phyloP scores from a whole-genome alignment of 1,284 basidiomycete species.

The Ceratobasidium sp. region DNA sequence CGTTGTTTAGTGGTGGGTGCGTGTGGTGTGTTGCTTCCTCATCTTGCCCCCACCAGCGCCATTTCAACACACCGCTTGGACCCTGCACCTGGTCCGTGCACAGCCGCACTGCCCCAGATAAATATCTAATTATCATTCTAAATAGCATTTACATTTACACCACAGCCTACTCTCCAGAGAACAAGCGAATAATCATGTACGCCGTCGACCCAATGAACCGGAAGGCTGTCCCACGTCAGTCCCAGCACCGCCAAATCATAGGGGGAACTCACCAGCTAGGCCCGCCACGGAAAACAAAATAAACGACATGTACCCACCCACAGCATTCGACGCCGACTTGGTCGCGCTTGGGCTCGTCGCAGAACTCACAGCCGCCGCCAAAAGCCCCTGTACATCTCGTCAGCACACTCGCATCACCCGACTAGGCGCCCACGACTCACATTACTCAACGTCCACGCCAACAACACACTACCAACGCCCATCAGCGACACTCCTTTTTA shows the following conservation, averaged over 20 bases:
- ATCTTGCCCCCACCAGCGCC: conserved; percentile 26
- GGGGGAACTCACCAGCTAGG: conserved; percentile 73
- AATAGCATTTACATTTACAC: not conserved
- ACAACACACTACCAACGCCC: conserved; percentile 62
- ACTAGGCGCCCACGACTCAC: conserved; percentile 55
- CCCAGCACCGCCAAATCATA: not conserved
- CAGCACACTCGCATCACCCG: not conserved
- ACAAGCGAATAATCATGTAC: conserved; percentile 83
- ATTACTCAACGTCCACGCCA: conserved; percentile 87
- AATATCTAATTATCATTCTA: not conserved
- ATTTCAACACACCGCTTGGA: conserved; percentile 41
- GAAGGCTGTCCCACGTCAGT: conserved; percentile 63
- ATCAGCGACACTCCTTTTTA: conserved; percentile 25
- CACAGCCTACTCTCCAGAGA: conserved; percentile 76
- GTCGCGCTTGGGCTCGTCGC: conserved; percentile 51
- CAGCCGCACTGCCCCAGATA: conserved; percentile 9
- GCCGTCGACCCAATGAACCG: conserved; percentile 81
- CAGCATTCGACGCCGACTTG: conserved; percentile 61
- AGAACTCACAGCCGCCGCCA: conserved; percentile 71
- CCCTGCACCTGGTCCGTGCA: conserved; percentile 41
- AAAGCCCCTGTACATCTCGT: conserved; percentile 62
- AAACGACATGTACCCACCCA: conserved; percentile 83
- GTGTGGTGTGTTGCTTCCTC: conserved; percentile 31
- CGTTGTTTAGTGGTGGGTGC: not conserved
- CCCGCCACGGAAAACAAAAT: conserved; percentile 86